Conservation (phyloP, 140 eudicot genomes). For the Flaveria floridana region DNA sequence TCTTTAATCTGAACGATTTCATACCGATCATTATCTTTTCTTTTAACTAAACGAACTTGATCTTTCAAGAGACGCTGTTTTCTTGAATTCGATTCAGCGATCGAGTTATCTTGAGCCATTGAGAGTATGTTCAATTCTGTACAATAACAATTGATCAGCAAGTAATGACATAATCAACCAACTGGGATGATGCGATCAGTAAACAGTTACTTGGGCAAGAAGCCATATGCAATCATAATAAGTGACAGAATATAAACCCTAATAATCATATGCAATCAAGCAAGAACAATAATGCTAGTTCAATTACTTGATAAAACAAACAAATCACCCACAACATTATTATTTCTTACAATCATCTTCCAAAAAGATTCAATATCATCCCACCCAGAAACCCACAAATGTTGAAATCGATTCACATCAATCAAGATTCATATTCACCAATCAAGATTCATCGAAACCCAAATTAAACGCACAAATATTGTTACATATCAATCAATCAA, state of each 20-base stretch:
- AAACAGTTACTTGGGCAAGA: not conserved
- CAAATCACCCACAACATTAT: no score
- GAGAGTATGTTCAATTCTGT: slow-evolving; percentile 13
- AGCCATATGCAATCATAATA: not conserved
- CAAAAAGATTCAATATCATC: not conserved
- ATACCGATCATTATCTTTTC: slow-evolving; percentile 66
- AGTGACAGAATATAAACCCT: not conserved
- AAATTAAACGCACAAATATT: not conserved
- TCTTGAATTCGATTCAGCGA: slow-evolving; percentile 42
- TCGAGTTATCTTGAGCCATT: slow-evolving; percentile 57
- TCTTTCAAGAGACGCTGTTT: slow-evolving; percentile 76
- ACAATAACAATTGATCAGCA: slow-evolving; percentile 4
- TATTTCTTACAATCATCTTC: no score
- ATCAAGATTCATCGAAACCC: slow-evolving; percentile 7
- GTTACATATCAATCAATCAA: slow-evolving; percentile 23
- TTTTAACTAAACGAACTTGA: slow-evolving; percentile 73
- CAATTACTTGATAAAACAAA: no score
- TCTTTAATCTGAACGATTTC: slow-evolving; percentile 75
- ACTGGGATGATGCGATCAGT: not conserved
- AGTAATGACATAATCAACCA: not conserved
- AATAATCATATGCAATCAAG: not conserved
- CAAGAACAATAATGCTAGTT: no score
- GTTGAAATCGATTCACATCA: not conserved
- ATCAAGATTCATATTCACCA: slow-evolving; percentile 5
- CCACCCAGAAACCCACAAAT: slow-evolving; percentile 19